Evolutionary conservation across 352 stramenopile genomes (phyloP).

Genomic region (Phytophthora pinifolia): DNA sequence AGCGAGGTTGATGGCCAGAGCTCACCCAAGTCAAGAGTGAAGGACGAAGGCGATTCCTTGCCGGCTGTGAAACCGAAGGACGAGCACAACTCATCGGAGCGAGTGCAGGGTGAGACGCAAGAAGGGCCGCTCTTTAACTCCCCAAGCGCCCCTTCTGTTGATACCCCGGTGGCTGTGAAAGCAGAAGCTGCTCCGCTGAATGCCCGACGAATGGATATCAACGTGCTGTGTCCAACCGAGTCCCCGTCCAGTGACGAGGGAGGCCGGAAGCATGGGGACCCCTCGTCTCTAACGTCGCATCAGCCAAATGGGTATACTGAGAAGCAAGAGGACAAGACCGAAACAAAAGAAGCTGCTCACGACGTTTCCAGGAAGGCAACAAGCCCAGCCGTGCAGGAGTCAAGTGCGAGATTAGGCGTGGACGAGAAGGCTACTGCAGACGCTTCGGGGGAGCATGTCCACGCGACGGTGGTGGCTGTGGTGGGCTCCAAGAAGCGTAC

Average conservation of each 20-base stretch:
- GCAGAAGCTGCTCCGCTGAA: conserved; percentile 4
- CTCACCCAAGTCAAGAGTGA: conserved; percentile 6
- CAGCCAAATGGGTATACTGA: conserved; percentile 16
- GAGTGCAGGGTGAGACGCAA: conserved; percentile 18
- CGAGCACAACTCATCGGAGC: neutral
- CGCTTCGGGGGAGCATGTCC: conserved; percentile 20
- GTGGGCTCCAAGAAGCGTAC: conserved; percentile 53
- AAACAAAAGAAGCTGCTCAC: neutral
- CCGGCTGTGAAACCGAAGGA: conserved; percentile 16
- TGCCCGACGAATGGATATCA: conserved; percentile 53
- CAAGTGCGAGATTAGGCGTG: conserved; percentile 2
- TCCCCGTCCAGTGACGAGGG: conserved; percentile 25
- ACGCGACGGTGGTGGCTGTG: conserved; percentile 19
- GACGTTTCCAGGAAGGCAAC: neutral
- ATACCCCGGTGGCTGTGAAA: conserved; percentile 16
- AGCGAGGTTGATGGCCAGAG: neutral
- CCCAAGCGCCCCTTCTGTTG: neutral
- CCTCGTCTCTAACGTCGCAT: neutral
- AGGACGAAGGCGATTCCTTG: conserved; percentile 7
- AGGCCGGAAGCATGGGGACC: neutral
- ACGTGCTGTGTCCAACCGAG: conserved; percentile 32
- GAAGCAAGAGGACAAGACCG: neutral
- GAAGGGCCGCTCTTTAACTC: conserved; percentile 5
- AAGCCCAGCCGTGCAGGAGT: neutral
- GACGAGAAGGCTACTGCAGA: conserved; percentile 17